Evolutionary conservation across 2,329 filamentous ascomycete species (phyloP), one percentile per base, ranked within the genome.

Genomic region (Chrysoporthe puriensis): DNA sequence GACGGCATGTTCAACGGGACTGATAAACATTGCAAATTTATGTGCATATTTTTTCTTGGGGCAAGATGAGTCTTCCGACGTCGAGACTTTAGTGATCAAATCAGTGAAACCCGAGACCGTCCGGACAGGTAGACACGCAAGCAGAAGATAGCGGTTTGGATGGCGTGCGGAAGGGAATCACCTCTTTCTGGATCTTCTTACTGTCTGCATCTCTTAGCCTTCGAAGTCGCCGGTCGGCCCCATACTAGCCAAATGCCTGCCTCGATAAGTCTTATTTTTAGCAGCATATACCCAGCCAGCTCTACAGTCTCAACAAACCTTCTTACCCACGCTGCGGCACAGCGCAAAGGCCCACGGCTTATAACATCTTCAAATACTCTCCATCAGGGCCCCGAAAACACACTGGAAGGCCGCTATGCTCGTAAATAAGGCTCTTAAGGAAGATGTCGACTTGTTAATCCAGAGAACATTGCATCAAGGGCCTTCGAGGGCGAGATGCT

Each of bases 11-110:
- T 66, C 50, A 40, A 40, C 44, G 42, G 57, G 57, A 59, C 42
- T 54, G 54, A 62, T 54, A 58, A 66, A 66, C 54, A 58, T 59
- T 63, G 66, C 63, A 62, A 66, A 65, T 62, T 68, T 70, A 63
- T 61, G 54, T 63, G 68, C 56, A 69, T 69, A 40, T 50, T 57
- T 40, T 58, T 21, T 58, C 34, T 42, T n/a, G 21, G 18, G 26
- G 5, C 34, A 42, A 7, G 11, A 58, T 5, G 34, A 36, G 18
- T 58, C 34, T 9, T 40, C 56, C 7, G 34, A 58, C 18, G n/a
- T 16, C 34, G 7, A 9, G 3, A 21, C 16, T 40, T 58, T 36
- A 18, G 6, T 21, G 16, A 36, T 21, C 11, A 54, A 4, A 52
- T 52, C 9, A 1, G 21, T 32, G 48, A 52, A 21, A 26, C 48